These are phyloP conservation scores for Dictyophora rubrovolvata DNA, from an alignment of 768 basidiomycete species.

Conservation along the genomic window DNA sequence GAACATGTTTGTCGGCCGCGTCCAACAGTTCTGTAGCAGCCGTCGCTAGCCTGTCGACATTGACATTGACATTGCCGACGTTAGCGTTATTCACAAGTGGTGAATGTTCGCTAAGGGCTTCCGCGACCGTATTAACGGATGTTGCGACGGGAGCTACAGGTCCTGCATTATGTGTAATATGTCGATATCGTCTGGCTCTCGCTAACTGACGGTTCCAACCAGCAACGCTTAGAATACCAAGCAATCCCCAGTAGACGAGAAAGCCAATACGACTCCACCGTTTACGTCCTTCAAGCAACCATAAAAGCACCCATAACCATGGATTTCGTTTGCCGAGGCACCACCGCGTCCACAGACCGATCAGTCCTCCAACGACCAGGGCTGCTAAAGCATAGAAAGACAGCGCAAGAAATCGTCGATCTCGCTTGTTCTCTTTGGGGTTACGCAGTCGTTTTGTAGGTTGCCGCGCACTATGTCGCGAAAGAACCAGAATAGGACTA, in stretches of 20 bases:
- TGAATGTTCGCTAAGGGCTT: conserved; percentile 4
- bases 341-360: conserved; percentile 92
- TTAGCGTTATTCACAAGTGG: conserved; percentile 26
- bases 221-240: conserved; percentile 78
- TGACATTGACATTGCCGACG: conserved; percentile 38
- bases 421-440: conserved; percentile 73
- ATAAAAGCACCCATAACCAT: conserved; percentile 77
- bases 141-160: conserved; percentile 24
- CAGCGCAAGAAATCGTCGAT: conserved; percentile 73
- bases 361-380: conserved; percentile 67
- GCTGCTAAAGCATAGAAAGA: conserved; percentile 74
- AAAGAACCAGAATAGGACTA: conserved; percentile 86
- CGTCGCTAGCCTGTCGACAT: conserved; percentile 6
- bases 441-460: conserved; percentile 69
- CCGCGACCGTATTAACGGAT: conserved; percentile 14
- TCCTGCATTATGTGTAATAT: conserved; percentile 21
- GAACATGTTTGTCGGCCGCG: conserved; percentile 83
- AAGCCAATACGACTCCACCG: conserved; percentile 74
- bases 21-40: conserved; percentile 54
- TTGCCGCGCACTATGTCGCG: conserved; percentile 81
- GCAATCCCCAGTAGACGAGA: conserved; percentile 73
- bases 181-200: conserved; percentile 58
- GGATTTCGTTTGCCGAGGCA: conserved; percentile 73
- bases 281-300: conserved; percentile 62
- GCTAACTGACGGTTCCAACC: conserved; percentile 92